Evolutionary conservation across 2,329 filamentous ascomycete species (phyloP), one percentile per base, ranked within the genome.

Genomic region (Graphium sp.): DNA sequence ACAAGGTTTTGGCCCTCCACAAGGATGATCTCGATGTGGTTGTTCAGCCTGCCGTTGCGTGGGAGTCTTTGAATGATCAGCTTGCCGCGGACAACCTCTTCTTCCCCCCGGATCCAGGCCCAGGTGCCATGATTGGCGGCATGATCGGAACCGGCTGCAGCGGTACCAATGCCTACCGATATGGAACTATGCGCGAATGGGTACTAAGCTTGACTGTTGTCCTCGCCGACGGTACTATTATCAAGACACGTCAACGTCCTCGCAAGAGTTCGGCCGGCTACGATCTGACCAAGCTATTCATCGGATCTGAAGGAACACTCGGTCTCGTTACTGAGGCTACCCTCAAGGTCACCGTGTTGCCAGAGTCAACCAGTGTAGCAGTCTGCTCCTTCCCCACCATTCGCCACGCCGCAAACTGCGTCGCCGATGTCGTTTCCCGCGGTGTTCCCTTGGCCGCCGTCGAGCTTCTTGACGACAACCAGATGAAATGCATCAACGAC

Each of bases 101-200:
- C 61, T 93, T 93, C 55, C 84, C 84, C 14, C 84, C 83, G 1
- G 84, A 93, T 49, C 84, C 84, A 12, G 85, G 84, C 30, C 84
- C 85, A 29, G 83, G 84, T 12, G 84, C 84, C 35, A 82, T 82
- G 74, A 93, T 94, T 41, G 84, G 84, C 32, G 84, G 84, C 31
- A 84, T 84, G 78, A 70, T 84, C 19, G 78, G 76, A 14, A 84
- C 78, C 3, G 66, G 66, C 20, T 70, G 64, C 55, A 69, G 62
- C 44, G 84, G 84, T 34, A 93, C 84, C 10, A 93, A 93, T 48
- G 76, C 84, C 11, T 92, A 91, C 56, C 67, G 84, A 33, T 93
- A 92, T 49, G 85, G 84, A 36, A 93, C 84, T 3, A 93, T 93
- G 83, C 74, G 81, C 36, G 84, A 93, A 47, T 93, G 84, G 84